Conservation (phyloP, 345 rosid species). For the Adansonia digitata region DNA sequence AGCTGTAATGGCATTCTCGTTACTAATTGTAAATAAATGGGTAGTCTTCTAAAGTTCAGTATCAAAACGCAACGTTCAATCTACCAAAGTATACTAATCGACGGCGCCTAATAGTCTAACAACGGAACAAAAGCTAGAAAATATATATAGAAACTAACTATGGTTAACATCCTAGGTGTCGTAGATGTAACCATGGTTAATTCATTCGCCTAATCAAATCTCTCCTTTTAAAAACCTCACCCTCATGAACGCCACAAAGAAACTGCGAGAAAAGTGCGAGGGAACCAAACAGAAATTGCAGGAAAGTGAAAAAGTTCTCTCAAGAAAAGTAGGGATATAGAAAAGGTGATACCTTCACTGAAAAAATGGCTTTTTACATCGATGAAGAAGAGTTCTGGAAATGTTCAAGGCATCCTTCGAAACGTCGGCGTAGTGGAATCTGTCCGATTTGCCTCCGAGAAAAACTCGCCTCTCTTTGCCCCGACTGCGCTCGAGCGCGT, state of each 20-base stretch:
- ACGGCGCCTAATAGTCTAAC: neutral
- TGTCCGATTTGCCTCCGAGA: conserved; percentile 84
- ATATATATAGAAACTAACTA: neutral
- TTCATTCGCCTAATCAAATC: neutral
- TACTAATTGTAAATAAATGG: neutral
- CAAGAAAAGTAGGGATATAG: conserved; percentile 5
- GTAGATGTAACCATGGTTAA: conserved; percentile 24
- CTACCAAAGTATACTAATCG: neutral
- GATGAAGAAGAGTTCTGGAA: conserved; percentile 73
- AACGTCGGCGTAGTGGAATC: conserved; percentile 64
- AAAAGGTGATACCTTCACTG: neutral
- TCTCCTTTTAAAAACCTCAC: conserved; percentile 24
- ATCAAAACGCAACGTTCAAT: conserved; percentile 12
- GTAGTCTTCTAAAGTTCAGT: neutral
- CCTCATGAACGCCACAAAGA: conserved; percentile 1
- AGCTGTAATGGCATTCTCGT: conserved; percentile 7
- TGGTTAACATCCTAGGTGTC: neutral
- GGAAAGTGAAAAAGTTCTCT: neutral
- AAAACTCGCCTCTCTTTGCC: conserved; percentile 71
- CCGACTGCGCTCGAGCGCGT: conserved; percentile 64
- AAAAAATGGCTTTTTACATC: conserved; percentile 26
- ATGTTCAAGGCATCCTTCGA: conserved; percentile 64
- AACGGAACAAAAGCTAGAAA: neutral
- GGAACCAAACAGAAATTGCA: neutral
- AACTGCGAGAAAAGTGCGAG: neutral